These are phyloP conservation scores for Podospora didyma DNA, from an alignment of 495 filamentous ascomycete genomes.

Conservation along the genomic window DNA sequence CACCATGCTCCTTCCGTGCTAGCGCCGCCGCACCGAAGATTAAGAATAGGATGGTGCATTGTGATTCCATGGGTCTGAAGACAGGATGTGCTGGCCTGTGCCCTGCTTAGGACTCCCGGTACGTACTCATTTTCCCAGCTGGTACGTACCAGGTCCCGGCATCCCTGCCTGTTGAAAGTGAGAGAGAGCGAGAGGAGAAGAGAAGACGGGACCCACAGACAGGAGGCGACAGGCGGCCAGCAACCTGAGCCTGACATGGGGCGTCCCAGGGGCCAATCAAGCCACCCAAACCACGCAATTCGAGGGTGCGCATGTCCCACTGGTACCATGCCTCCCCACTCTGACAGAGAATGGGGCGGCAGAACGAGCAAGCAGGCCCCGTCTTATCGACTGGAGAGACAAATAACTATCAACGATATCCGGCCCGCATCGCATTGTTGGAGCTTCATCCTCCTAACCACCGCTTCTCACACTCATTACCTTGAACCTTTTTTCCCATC, in stretches of 20 bases:
- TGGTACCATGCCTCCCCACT: conserved; percentile 3
- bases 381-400: conserved; percentile 9
- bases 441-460: conserved; percentile 22
- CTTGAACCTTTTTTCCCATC: conserved; percentile 17
- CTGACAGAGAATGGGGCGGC: conserved; percentile 31
- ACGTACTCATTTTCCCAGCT: background rate
- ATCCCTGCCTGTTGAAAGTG: conserved; percentile 10
- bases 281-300: conserved; percentile 30
- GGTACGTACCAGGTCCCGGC: background rate
- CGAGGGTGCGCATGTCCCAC: conserved; percentile 18
- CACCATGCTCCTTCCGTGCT: conserved; percentile 21
- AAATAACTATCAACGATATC: conserved; percentile 30
- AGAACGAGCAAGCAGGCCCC: conserved; percentile 10
- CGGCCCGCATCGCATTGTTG: conserved; percentile 25
- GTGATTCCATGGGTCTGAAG: conserved; percentile 21
- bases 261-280: conserved; percentile 25
- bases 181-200: conserved; percentile 9
- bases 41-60: conserved; percentile 33
- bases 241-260: conserved; percentile 26
- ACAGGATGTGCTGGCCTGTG: conserved; percentile 23
- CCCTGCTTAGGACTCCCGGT: conserved; percentile 9
- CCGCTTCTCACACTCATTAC: conserved; percentile 34
- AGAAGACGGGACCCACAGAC: background rate
- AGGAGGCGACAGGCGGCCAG: conserved; percentile 5
- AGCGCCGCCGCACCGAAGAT: conserved; percentile 27